Evolutionary conservation across 441 rosid genomes (phyloP).

Genomic region (Arabidopsis hybrid): DNA sequence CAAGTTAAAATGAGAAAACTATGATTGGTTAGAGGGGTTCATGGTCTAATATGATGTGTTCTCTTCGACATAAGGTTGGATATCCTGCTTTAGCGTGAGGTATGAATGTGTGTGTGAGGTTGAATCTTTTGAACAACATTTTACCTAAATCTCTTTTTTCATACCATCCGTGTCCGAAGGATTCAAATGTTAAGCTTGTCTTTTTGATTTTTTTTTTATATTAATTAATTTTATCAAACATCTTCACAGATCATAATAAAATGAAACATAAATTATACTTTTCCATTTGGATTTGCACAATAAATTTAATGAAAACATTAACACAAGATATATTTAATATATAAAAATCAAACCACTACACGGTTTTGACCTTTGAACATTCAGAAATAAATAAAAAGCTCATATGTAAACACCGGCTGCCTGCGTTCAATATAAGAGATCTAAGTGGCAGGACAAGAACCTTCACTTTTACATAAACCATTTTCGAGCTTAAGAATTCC

Average conservation of each 20-base stretch:
- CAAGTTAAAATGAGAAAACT: too few relatives aligned
- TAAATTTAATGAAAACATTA: background rate
- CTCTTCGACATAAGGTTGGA: too few relatives aligned
- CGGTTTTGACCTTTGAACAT: background rate
- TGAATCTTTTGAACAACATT: too few relatives aligned
- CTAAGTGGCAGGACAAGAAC: background rate
- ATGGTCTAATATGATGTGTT: too few relatives aligned
- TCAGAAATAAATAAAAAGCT: background rate
- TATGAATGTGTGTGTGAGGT: too few relatives aligned
- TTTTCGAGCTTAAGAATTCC: slow-evolving; percentile 40
- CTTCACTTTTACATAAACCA: background rate
- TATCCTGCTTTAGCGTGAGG: too few relatives aligned
- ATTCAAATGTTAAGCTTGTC: too few relatives aligned
- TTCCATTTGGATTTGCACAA: background rate
- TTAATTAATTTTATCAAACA: too few relatives aligned
- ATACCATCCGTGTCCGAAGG: too few relatives aligned
- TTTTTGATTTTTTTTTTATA: too few relatives aligned
- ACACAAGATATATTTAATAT: background rate
- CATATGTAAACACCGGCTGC: background rate
- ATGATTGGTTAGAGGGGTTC: too few relatives aligned
- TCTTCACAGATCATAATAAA: background rate
- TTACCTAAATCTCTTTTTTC: too few relatives aligned
- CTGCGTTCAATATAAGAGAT: background rate
- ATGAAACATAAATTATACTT: background rate
- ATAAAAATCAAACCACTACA: background rate